These are phyloP conservation scores for Lactarius deliciosus DNA, from an alignment of 768 basidiomycete genomes.

Conservation along the genomic window DNA sequence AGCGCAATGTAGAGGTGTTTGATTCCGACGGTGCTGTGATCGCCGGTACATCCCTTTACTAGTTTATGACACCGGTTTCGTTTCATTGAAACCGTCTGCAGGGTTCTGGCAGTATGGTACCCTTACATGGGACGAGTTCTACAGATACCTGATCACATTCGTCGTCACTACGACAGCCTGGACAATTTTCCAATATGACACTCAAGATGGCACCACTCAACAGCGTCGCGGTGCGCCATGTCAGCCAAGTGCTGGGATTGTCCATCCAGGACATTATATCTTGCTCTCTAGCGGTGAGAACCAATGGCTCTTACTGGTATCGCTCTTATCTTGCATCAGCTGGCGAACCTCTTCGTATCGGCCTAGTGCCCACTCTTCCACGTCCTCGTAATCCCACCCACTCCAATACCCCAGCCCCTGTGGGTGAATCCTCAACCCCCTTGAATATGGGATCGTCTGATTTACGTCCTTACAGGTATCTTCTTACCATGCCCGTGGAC, in stretches of 20 bases:
- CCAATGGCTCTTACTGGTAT: not conserved
- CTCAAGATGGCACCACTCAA: not conserved
- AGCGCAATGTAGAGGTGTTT: slow-evolving; percentile 11
- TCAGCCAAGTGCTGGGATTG: not conserved
- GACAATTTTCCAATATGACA: slow-evolving; percentile 5
- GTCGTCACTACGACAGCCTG: not conserved
- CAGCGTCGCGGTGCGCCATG: not conserved
- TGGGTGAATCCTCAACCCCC: not conserved
- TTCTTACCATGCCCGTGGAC: not conserved
- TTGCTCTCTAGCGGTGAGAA: slow-evolving; percentile 1
- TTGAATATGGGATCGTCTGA: not conserved
- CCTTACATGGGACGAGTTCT: slow-evolving; percentile 12
- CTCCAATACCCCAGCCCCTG: not conserved
- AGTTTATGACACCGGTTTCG: not conserved
- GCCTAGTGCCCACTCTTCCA: not conserved
- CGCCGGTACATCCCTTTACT: not conserved
- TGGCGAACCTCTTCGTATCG: slow-evolving; percentile 4
- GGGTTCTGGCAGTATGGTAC: slow-evolving; percentile 16
- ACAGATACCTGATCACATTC: not conserved
- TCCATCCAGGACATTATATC: slow-evolving; percentile 6
- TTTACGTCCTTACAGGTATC: not conserved
- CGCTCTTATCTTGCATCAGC: not conserved
- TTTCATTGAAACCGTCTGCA: not conserved
- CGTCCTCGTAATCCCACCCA: slow-evolving; percentile 3
- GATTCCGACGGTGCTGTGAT: not conserved